phyloP scores from a whole-genome alignment of 2,329 filamentous ascomycete genomes.

The Cytospora piceicola region DNA sequence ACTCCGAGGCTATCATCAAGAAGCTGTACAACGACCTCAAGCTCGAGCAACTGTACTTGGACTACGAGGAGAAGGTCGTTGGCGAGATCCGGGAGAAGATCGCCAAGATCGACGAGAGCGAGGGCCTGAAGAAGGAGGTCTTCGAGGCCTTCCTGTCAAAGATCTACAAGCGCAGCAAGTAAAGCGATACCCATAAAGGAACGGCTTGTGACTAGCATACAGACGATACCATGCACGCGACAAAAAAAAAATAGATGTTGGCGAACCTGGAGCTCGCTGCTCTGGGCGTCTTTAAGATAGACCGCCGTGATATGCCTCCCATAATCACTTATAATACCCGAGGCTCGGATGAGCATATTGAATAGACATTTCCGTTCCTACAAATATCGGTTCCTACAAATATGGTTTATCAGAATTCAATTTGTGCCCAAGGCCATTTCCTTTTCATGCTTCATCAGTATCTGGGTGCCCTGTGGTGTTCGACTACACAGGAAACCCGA shows the following conservation, averaged over 20 bases:
- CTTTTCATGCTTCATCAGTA: constrained; percentile 15
- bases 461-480: constrained; percentile 11
- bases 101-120: constrained; percentile 77
- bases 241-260: not conserved
- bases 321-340: constrained; percentile 17
- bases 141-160: constrained; percentile 91
- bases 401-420: not conserved
- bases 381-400: too few relatives aligned
- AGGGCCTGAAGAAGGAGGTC: constrained; percentile 86
- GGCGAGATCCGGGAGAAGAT: constrained; percentile 78
- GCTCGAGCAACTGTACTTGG: constrained; percentile 80
- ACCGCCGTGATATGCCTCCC: not conserved
- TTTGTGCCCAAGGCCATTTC: not conserved
- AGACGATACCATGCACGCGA: constrained; percentile 24
- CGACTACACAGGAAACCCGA: constrained; percentile 17
- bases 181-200: constrained; percentile 41
- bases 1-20: constrained; percentile 85
- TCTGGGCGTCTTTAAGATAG: not conserved
- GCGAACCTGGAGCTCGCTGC: not conserved
- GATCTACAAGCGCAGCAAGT: constrained; percentile 99
- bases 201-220: not conserved
- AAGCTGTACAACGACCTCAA: constrained; percentile 83
- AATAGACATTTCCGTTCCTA: not conserved
- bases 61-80: constrained; percentile 88
- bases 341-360: constrained; percentile 1